These are phyloP conservation scores for Mortierella hygrophila DNA, from an alignment of 192 early-diverging fungal genomes.

Conservation along the genomic window DNA sequence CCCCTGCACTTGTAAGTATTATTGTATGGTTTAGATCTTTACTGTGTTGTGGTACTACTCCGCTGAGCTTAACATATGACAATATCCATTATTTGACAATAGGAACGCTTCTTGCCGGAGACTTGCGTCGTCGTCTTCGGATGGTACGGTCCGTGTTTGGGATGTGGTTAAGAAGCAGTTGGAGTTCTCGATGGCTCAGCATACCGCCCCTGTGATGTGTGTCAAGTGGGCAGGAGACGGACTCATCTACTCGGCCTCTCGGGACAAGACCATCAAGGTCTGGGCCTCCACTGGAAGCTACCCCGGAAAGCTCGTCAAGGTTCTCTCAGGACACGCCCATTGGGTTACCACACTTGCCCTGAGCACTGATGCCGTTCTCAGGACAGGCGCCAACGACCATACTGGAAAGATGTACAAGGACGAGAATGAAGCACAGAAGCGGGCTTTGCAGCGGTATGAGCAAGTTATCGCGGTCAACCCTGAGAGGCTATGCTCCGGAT, in stretches of 20 bases:
- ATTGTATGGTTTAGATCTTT: neutral
- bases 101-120: conserved; percentile 83
- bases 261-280: conserved; percentile 96
- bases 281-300: conserved; percentile 76
- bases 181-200: conserved; percentile 84
- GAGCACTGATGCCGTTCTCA: conserved; percentile 90
- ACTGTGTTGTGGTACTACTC: neutral
- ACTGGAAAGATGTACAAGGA: conserved; percentile 72
- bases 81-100: neutral
- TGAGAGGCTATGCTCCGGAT: conserved; percentile 91
- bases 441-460: conserved; percentile 86
- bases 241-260: conserved; percentile 90
- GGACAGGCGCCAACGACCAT: conserved; percentile 94
- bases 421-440: conserved; percentile 76
- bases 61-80: neutral
- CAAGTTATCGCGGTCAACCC: conserved; percentile 71
- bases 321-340: conserved; percentile 93
- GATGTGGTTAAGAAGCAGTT: conserved; percentile 82
- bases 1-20: conserved; percentile 82
- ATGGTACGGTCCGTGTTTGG: conserved; percentile 95
- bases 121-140: conserved; percentile 92
- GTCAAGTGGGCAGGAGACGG: conserved; percentile 98
- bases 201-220: conserved; percentile 94
- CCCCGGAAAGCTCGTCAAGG: conserved; percentile 86
- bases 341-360: conserved; percentile 97